phyloP scores from a whole-genome alignment of 2,329 filamentous ascomycete genomes.

The Macroventuria anomochaeta region DNA sequence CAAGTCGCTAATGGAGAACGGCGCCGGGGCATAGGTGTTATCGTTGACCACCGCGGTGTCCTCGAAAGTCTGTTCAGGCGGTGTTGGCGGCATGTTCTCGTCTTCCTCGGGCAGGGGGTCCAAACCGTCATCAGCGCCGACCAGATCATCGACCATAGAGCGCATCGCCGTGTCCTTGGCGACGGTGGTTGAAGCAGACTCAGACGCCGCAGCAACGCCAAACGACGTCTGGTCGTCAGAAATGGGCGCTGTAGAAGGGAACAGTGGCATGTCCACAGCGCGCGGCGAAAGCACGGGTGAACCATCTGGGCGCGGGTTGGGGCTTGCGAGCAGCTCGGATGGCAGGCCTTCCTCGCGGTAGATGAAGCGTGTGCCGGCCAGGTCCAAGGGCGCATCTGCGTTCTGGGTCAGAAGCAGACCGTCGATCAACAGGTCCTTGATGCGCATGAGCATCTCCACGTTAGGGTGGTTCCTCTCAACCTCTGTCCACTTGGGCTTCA shows the following conservation, averaged over 20 bases:
- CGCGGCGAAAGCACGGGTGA: slow-evolving; percentile 48
- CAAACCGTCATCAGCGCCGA: slow-evolving; percentile 53
- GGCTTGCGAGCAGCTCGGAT: slow-evolving; percentile 57
- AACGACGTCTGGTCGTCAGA: slow-evolving; percentile 47
- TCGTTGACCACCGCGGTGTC: slow-evolving; percentile 47
- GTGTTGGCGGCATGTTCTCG: slow-evolving; percentile 54
- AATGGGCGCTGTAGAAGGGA: slow-evolving; percentile 34
- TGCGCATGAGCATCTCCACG: slow-evolving; percentile 70
- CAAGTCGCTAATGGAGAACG: slow-evolving; percentile 46
- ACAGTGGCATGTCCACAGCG: slow-evolving; percentile 49
- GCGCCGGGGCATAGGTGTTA: slow-evolving; percentile 35
- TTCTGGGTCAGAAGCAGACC: slow-evolving; percentile 64
- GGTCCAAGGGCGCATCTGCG: slow-evolving; percentile 56
- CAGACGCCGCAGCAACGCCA: slow-evolving; percentile 50
- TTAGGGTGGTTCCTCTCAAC: slow-evolving; percentile 63
- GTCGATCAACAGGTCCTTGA: slow-evolving; percentile 68
- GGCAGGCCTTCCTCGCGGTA: slow-evolving; percentile 62
- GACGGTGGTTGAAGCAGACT: slow-evolving; percentile 55
- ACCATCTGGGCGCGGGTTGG: slow-evolving; percentile 48
- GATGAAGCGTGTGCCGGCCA: slow-evolving; percentile 59
- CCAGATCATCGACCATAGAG: slow-evolving; percentile 65
- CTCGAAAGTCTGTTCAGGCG: slow-evolving; percentile 54
- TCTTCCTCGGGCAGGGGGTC: slow-evolving; percentile 52
- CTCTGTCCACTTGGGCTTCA: slow-evolving; percentile 63
- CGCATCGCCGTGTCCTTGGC: slow-evolving; percentile 59